Base-by-base conservation (phyloP, 768 basidiomycete genomes). In the Hygrocybe punicea region DNA sequence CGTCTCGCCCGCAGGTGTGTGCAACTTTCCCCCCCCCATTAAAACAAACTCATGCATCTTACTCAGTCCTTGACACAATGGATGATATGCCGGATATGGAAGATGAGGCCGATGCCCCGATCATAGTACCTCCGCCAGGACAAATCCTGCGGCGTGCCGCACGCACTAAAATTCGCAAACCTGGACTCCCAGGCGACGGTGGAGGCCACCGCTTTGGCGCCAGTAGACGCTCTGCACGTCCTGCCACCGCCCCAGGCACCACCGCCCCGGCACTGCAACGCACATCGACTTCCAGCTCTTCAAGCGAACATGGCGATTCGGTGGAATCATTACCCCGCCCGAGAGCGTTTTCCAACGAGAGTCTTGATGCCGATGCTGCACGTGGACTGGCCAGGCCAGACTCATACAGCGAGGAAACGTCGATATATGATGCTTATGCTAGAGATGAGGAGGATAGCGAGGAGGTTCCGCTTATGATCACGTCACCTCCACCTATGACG, bases 131-230 rank as follows among this genome's bases (percentile, higher is more conserved):
- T 45, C 88, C 86, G 23, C 93, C 92, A 1, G 91, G 91, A 6
- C 89, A 86, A 69, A 93, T 94, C 63, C 80, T 99, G 11, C 89
- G 93, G 19, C 88, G 97, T 36, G 84, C 93, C 9, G 93, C 93
- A 4, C 85, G 96, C 13, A 99, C 97, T 1, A 94, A 93, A 76
- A 97, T 98, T 63, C 87, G 96, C 35, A 99, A 98, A 74, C 78
- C 86, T 13, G 82, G 84, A 5, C 69, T 87, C 6, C 79, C 82
- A 13, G 89, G 85, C 21, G 91, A 90, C 70, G 89, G 88, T 10
- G 85, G 82, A 34, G 90, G 90, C 2, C 91, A 91, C 78, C 86
- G 93, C 10, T 95, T 95, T 72, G 80, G 81, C 35, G 71, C 82
- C 23, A 73, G 76, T 14, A 72, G 79, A 53, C 67, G 79, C 46